Base-by-base conservation (phyloP, 176 grass and related monocot species). In the Ampelocalamus luodianensis region DNA sequence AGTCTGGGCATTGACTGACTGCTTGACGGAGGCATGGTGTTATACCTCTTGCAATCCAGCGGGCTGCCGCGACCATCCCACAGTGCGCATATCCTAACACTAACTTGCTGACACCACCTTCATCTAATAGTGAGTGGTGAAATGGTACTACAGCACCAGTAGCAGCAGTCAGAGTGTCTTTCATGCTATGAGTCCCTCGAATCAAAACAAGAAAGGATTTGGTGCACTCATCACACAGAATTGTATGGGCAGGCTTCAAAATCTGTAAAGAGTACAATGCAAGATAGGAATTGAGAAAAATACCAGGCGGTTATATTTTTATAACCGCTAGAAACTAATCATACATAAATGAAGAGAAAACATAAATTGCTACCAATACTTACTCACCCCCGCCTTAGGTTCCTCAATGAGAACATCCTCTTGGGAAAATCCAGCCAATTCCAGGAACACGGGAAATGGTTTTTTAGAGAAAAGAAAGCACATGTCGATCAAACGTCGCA, bases 401-500 rank as follows among this genome's bases (percentile, higher is more conserved):
- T 94, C 93, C 88, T 99, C 90, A 76, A 96, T 87, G 63, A 99
- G 81, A 89, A 95, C 93, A 86, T 99, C 90, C 53, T 96, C 83
- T 83, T 83, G 87, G 17, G 85, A 74, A 85, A 89, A 99, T n/a
- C 93, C 90, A 70, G 90, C 89, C 71, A 94, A 83, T 77, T 99
- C 88, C 65, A 90, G 80, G 77, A 99, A 95, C 37, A 99, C 43
- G 4, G 80, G 90, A 58, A 96, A 99, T 39, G 91, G 84, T 81
- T 99, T 96, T 86, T 96, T 99, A 39, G 96, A 96, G 88, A 99
- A 99, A 74, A 96, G 83, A 72, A 94, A 94, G 70, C 96, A 96
- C 3, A 96, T 39, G 8, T 92, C 89, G 23, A 99, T 95, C 71
- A 99, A 88, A 23, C 93, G 94, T 65, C 87, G 73, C 73, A 95